Percentiles rank a stretch among this genome's conserved stretches.
Conservation (phyloP, 768 basidiomycete genomes). For the Pleurotus pulmonarius region DNA sequence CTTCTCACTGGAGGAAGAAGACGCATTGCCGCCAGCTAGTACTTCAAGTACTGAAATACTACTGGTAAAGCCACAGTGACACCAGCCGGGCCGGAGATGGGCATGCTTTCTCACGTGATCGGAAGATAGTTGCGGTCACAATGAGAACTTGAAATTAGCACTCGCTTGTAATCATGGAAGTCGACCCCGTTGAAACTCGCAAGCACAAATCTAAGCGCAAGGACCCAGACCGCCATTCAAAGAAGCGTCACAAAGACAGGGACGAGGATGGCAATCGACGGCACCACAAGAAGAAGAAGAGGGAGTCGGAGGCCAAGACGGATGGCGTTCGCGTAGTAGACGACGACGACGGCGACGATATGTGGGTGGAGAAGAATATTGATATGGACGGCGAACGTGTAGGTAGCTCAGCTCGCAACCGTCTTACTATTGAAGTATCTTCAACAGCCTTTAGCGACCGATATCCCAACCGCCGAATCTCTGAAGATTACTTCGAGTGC, state of each 20-base stretch:
- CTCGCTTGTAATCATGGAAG: background rate
- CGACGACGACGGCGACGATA: slow-evolving; percentile 66
- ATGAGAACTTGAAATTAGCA: too few species aligned
- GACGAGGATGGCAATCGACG: background rate
- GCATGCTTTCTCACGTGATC: too few species aligned
- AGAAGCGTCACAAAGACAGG: slow-evolving; percentile 2
- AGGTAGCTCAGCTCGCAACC: slow-evolving; percentile 21
- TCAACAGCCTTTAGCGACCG: slow-evolving; percentile 58
- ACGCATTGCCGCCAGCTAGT: too few species aligned
- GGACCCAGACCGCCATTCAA: background rate
- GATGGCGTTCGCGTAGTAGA: slow-evolving; percentile 49
- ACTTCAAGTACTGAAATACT: too few species aligned
- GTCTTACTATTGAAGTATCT: slow-evolving; percentile 8
- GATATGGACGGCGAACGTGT: slow-evolving; percentile 75
- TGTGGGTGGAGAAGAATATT: slow-evolving; percentile 90
- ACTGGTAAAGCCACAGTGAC: too few species aligned
- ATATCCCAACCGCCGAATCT: slow-evolving; percentile 67
- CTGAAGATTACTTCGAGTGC: slow-evolving; percentile 67
- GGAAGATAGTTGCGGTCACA: too few species aligned
- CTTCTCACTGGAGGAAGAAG: too few species aligned
- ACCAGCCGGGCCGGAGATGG: too few species aligned
- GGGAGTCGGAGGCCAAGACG: background rate
- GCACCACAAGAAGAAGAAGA: slow-evolving; percentile 2
- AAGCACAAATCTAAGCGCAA: background rate
- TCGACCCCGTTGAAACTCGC: background rate